A percentile compares a stretch with the other conserved stretches of the same genome.
Evolutionary conservation across 78 protist genomes (phyloP).

Genomic region (Paulinella micropora): DNA sequence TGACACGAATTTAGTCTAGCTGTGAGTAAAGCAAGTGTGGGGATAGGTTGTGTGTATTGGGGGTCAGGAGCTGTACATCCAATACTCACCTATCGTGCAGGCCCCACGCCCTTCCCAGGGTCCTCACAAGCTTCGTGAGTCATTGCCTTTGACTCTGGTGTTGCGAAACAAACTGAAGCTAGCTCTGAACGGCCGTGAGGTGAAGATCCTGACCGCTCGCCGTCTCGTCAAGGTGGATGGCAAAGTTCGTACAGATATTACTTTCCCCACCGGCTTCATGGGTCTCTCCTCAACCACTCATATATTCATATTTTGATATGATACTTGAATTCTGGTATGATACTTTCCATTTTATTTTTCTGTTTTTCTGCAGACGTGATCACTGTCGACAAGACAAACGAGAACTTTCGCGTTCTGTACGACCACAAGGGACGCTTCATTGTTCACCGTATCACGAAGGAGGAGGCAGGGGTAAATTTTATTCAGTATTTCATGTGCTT

Average conservation of each 20-base stretch:
- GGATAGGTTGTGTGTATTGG: no score
- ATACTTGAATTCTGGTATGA: neutral
- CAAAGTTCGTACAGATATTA: conserved; percentile 84
- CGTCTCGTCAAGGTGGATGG: conserved; percentile 89
- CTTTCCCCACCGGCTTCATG: conserved; percentile 97
- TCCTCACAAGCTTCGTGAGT: conserved; percentile 98
- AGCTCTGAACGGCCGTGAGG: conserved; percentile 91
- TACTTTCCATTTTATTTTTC: neutral
- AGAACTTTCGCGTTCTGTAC: conserved; percentile 92
- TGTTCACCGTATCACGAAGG: conserved; percentile 70
- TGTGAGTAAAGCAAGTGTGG: no score
- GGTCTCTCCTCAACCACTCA: conserved; percentile 18
- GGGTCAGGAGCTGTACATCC: no score
- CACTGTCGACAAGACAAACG: conserved; percentile 77
- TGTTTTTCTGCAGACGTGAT: conserved; percentile 66
- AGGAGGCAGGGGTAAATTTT: conserved; percentile 60
- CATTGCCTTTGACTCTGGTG: conserved; percentile 83
- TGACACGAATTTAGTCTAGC: no score
- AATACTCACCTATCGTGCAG: no score
- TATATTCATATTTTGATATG: neutral
- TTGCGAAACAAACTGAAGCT: conserved; percentile 94
- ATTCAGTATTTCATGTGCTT: no score
- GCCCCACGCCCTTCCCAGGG: conserved; percentile 92
- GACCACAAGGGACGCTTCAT: conserved; percentile 96
- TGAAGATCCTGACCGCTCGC: conserved; percentile 66